These are phyloP conservation scores for Suillus placidus DNA, from an alignment of 768 basidiomycete genomes.

Conservation along the genomic window DNA sequence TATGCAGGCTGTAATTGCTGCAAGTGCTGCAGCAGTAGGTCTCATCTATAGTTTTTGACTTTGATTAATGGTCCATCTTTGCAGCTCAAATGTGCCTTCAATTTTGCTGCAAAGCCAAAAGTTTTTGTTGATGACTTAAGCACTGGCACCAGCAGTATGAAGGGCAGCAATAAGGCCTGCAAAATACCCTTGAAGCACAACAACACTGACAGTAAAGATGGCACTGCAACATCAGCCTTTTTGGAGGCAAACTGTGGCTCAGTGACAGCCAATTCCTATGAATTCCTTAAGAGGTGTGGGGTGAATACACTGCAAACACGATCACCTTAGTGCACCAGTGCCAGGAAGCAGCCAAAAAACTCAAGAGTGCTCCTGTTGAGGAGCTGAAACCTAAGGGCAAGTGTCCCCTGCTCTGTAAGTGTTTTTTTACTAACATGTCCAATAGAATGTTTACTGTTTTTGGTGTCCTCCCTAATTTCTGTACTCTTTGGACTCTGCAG, in stretches of 20 bases:
- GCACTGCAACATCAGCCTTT: background rate
- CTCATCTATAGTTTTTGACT: background rate
- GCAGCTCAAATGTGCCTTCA: constrained; percentile 10
- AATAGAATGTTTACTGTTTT: no score
- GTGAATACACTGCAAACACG: background rate
- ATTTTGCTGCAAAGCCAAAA: background rate
- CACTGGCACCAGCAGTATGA: no score
- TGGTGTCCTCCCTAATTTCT: no score
- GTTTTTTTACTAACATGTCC: background rate
- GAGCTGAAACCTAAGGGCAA: background rate
- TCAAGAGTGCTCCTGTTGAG: no score
- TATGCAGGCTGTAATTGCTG: constrained; percentile 9
- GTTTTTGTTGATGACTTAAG: no score
- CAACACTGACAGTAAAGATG: background rate
- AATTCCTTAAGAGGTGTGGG: background rate
- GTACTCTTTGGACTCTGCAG: no score
- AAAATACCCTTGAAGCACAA: background rate
- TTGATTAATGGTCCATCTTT: background rate
- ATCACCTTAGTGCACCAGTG: background rate
- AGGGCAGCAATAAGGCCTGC: no score
- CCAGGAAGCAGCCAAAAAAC: background rate
- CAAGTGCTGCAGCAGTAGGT: constrained; percentile 11
- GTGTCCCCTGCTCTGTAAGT: background rate
- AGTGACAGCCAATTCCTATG: background rate
- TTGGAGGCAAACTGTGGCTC: background rate